Evolutionary conservation across 305 asterid species (phyloP).

Genomic region (Lippia alba): DNA sequence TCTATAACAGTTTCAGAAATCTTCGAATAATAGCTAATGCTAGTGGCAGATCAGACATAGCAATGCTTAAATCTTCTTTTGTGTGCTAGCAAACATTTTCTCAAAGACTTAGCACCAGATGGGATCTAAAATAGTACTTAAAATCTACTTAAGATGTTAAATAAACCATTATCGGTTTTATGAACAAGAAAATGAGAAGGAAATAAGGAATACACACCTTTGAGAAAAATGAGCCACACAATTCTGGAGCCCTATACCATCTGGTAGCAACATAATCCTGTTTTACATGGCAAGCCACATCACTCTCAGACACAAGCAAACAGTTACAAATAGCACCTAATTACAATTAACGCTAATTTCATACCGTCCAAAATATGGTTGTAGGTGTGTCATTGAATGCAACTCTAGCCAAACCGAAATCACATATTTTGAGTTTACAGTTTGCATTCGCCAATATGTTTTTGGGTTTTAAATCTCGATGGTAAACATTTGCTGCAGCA

Average conservation of each 20-base stretch:
- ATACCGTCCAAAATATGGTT: constrained; percentile 93
- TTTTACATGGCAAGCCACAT: constrained; percentile 53
- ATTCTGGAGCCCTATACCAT: constrained; percentile 70
- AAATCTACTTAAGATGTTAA: neutral
- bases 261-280: constrained; percentile 74
- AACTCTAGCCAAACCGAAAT: constrained; percentile 92
- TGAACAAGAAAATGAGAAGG: constrained; percentile 23
- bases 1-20: constrained; percentile 3
- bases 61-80: constrained; percentile 8
- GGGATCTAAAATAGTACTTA: neutral
- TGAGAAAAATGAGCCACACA: constrained; percentile 70
- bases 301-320: constrained; percentile 21
- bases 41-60: constrained; percentile 10
- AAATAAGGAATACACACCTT: constrained; percentile 53
- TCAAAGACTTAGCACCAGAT: neutral
- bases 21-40: constrained; percentile 22
- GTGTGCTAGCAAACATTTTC: constrained; percentile 1
- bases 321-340: neutral
- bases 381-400: constrained; percentile 90
- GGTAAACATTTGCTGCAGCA: constrained; percentile 86
- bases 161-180: constrained; percentile 5
- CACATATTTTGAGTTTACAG: constrained; percentile 91
- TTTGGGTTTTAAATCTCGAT: constrained; percentile 87
- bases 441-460: constrained; percentile 92
- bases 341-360: constrained; percentile 5